Evolutionary conservation across 2,329 filamentous ascomycete species (phyloP).

Genomic region (Neophaeococcomyces mojaviensis): DNA sequence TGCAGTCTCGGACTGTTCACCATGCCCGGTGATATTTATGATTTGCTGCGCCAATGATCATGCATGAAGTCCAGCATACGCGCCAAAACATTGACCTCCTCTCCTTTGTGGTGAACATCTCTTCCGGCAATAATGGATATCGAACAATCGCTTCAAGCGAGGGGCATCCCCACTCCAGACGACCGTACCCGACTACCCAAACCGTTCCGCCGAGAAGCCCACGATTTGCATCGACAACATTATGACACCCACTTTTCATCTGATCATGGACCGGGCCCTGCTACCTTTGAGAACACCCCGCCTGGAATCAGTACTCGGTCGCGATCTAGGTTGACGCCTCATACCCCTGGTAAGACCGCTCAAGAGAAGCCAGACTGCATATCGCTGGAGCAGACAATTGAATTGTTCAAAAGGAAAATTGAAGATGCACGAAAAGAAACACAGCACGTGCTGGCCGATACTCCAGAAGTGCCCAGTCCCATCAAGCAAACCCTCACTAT

Average conservation of each 20-base stretch:
- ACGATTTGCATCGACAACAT: constrained; percentile 1
- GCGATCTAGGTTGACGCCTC: constrained; percentile 8
- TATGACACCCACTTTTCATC: constrained; percentile 3
- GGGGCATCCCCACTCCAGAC: constrained; percentile 14
- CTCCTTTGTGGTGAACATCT: neutral
- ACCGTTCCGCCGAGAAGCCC: constrained; percentile 14
- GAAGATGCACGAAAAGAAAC: constrained; percentile 41
- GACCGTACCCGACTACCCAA: constrained; percentile 16
- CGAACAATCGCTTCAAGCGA: constrained; percentile 11
- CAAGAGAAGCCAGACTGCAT: constrained; percentile 11
- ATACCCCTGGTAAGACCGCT: constrained; percentile 14
- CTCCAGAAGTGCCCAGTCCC: constrained; percentile 38
- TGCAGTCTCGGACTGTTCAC: constrained; percentile 6
- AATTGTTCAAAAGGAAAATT: constrained; percentile 38
- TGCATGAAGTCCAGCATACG: neutral
- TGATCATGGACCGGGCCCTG: constrained; percentile 7
- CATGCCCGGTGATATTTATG: constrained; percentile 19
- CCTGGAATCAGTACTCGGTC: neutral
- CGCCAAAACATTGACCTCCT: neutral
- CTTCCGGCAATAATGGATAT: constrained; percentile 14
- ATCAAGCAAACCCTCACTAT: constrained; percentile 44
- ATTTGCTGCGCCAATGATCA: too few relatives aligned
- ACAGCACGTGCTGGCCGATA: constrained; percentile 40
- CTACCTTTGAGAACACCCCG: constrained; percentile 4
- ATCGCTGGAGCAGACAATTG: constrained; percentile 38